Evolutionary conservation across 768 basidiomycete genomes (phyloP).

Genomic region (Piloderma croceum): DNA sequence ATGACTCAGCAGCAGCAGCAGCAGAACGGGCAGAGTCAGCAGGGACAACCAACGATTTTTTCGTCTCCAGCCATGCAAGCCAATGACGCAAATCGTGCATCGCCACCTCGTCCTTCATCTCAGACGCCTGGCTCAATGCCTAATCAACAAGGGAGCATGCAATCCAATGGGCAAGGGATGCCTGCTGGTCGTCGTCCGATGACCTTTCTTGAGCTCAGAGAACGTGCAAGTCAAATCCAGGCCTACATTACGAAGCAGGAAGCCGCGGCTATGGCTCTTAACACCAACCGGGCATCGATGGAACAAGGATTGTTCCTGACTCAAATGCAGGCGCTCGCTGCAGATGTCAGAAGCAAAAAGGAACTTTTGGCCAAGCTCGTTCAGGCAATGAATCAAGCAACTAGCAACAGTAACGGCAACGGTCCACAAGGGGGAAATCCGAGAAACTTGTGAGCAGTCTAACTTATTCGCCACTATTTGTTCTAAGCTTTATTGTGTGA

Average conservation of each 20-base stretch:
- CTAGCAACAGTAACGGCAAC: slow-evolving; percentile 22
- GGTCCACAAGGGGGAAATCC: slow-evolving; percentile 18
- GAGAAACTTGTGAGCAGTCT: slow-evolving; percentile 30
- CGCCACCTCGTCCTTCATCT: slow-evolving; percentile 36
- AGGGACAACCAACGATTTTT: slow-evolving; percentile 42
- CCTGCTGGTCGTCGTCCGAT: slow-evolving; percentile 15
- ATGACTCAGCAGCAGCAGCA: slow-evolving; percentile 30
- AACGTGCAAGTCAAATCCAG: slow-evolving; percentile 14
- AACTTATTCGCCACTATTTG: not conserved
- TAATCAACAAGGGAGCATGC: slow-evolving; percentile 5
- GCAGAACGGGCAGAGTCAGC: slow-evolving; percentile 25
- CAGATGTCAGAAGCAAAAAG: slow-evolving; percentile 30
- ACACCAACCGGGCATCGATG: slow-evolving; percentile 6
- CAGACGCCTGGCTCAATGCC: slow-evolving; percentile 14
- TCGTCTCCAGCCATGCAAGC: slow-evolving; percentile 38
- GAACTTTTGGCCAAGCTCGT: slow-evolving; percentile 36
- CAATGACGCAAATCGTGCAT: slow-evolving; percentile 45
- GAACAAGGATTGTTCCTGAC: no score
- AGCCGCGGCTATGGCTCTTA: not conserved
- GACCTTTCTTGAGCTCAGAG: slow-evolving; percentile 19
- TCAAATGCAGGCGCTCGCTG: slow-evolving; percentile 18
- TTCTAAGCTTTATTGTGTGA: slow-evolving; percentile 7
- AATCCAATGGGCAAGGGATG: slow-evolving; percentile 10
- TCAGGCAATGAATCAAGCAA: slow-evolving; percentile 19
- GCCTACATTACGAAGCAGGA: slow-evolving; percentile 12